phyloP scores from a whole-genome alignment of 805 yeast species.

The Wickerhamomyces chambardii region DNA sequence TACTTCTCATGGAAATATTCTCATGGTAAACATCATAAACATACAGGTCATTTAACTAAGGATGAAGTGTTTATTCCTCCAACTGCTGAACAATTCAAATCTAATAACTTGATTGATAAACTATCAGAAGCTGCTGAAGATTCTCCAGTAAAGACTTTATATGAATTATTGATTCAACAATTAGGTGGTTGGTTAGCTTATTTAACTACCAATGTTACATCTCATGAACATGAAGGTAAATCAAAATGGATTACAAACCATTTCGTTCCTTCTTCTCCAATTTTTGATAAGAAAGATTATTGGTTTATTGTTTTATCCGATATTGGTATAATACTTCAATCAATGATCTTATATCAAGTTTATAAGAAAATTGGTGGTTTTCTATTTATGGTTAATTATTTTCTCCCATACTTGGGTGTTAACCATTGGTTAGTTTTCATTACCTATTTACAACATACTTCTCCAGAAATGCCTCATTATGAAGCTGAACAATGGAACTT shows the following conservation, averaged over 20 bases:
- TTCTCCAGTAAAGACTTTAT: conserved; percentile 60
- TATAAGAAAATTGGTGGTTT: conserved; percentile 52
- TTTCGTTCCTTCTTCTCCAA: conserved; percentile 64
- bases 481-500: conserved; percentile 70
- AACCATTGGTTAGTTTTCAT: conserved; percentile 90
- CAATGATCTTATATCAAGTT: conserved; percentile 48
- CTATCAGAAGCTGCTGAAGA: conserved; percentile 59
- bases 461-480: conserved; percentile 74
- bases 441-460: conserved; percentile 80
- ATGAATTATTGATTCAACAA: conserved; percentile 54
- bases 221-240: conserved; percentile 50
- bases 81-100: conserved; percentile 47
- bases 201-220: conserved; percentile 64
- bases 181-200: conserved; percentile 69
- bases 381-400: conserved; percentile 59
- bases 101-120: conserved; percentile 25
- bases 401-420: conserved; percentile 68
- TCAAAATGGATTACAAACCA: conserved; percentile 48
- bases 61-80: conserved; percentile 84
- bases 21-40: conserved; percentile 86
- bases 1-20: conserved; percentile 82
- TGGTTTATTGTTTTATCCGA: conserved; percentile 67
- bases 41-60: conserved; percentile 73
- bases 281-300: conserved; percentile 66
- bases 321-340: conserved; percentile 53